Conservation (phyloP, 2,329 filamentous ascomycete species). For the Ceratocystiopsis sp. region DNA sequence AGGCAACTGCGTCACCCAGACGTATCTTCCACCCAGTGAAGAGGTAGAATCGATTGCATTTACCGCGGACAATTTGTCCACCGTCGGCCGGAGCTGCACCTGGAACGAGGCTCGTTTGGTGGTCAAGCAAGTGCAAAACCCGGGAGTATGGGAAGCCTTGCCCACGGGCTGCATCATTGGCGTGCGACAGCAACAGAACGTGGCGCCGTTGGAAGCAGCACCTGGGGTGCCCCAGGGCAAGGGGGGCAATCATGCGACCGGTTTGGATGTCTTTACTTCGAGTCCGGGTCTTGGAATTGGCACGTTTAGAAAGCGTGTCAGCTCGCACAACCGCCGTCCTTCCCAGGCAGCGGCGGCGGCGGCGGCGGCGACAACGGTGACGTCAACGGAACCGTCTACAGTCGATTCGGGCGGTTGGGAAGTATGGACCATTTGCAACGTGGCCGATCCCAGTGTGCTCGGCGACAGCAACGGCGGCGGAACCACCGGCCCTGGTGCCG, state of each 20-base stretch:
- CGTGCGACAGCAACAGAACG: conserved; percentile 26
- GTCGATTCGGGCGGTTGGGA: conserved; percentile 23
- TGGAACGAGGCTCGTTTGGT: conserved; percentile 35
- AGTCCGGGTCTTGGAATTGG: too few species aligned
- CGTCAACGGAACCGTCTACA: too few species aligned
- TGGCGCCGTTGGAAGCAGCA: neutral
- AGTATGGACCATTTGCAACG: conserved; percentile 34
- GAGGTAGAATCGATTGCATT: conserved; percentile 38
- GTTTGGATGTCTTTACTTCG: too few species aligned
- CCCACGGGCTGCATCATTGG: conserved; percentile 45
- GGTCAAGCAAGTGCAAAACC: conserved; percentile 38
- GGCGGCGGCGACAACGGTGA: too few species aligned
- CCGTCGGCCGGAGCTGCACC: conserved; percentile 26
- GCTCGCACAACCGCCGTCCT: too few species aligned
- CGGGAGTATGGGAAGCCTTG: conserved; percentile 48
- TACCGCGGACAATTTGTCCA: conserved; percentile 26
- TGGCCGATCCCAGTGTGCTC: conserved; percentile 26
- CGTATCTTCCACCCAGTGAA: conserved; percentile 37
- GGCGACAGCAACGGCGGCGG: neutral
- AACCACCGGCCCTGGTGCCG: conserved; percentile 11
- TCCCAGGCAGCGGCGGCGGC: too few species aligned
- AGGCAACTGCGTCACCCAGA: conserved; percentile 47
- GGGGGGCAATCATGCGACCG: neutral
- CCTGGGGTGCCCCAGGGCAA: neutral
- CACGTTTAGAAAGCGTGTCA: too few species aligned